Conservation (phyloP, 78 protist genomes). For the Emiliania huxleyi region DNA sequence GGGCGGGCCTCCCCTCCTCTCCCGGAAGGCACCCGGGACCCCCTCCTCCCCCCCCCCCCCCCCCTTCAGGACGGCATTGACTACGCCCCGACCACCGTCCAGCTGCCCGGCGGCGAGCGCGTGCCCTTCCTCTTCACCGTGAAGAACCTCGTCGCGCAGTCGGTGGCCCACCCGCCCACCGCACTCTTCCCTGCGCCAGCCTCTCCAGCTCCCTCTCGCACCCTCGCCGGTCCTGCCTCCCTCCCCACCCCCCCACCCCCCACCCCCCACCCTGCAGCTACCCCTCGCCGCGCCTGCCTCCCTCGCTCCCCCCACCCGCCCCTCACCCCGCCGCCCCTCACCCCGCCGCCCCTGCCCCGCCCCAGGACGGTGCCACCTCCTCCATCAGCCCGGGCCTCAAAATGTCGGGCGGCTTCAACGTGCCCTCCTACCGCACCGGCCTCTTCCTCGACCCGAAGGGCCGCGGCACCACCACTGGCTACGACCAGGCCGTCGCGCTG, state of each 20-base stretch:
- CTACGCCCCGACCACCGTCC: constrained; percentile 55
- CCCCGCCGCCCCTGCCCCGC: too few relatives aligned
- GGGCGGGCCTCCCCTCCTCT: too few relatives aligned
- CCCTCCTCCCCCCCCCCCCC: neutral
- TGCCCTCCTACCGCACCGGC: constrained; percentile 60
- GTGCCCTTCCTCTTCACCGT: constrained; percentile 60
- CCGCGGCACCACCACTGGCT: constrained; percentile 54
- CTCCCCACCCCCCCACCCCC: too few relatives aligned
- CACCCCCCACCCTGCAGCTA: too few relatives aligned
- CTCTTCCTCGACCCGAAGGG: constrained; percentile 66
- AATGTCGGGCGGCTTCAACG: neutral
- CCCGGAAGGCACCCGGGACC: too few relatives aligned
- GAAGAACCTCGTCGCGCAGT: constrained; percentile 50
- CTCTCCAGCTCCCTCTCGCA: too few relatives aligned
- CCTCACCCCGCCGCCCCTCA: too few relatives aligned
- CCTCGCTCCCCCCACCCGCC: too few relatives aligned
- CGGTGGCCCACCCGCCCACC: too few relatives aligned
- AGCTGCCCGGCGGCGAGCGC: constrained; percentile 62
- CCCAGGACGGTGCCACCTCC: neutral
- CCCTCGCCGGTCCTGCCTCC: too few relatives aligned
- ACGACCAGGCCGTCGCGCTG: constrained; percentile 52
- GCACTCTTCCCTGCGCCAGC: too few relatives aligned
- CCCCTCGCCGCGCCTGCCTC: too few relatives aligned
- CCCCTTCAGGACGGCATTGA: constrained; percentile 24
- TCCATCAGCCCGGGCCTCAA: neutral